Conservation (phyloP, 371 early-diverging fungal species). For the Mucor mucedo region DNA sequence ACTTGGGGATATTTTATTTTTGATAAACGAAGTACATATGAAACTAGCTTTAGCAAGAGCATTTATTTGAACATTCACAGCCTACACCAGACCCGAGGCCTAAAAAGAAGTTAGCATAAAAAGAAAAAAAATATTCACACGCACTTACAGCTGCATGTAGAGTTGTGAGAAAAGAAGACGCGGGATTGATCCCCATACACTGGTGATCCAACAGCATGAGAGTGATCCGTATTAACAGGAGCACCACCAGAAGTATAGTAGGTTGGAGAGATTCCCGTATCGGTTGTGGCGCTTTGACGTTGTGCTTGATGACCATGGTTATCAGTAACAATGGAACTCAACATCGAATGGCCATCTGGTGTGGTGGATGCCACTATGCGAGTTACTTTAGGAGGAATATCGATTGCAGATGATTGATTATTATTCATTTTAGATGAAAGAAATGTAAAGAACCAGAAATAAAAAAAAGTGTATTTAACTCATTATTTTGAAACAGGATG, state of each 20-base stretch:
- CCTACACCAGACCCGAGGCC: conserved; percentile 31
- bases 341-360: conserved; percentile 14
- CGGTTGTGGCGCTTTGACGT: background rate
- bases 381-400: conserved; percentile 15
- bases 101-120: conserved; percentile 7
- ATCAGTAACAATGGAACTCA: conserved; percentile 19
- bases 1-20: background rate
- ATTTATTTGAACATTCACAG: conserved; percentile 27
- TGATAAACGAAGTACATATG: background rate
- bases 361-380: conserved; percentile 13
- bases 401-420: conserved; percentile 14
- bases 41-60: conserved; percentile 24
- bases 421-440: conserved; percentile 15
- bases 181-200: conserved; percentile 26
- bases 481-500: background rate
- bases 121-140: conserved; percentile 5
- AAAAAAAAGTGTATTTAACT: background rate
- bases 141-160: conserved; percentile 27
- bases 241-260: conserved; percentile 22
- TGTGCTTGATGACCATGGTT: background rate
- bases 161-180: conserved; percentile 24
- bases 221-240: conserved; percentile 2
- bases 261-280: conserved; percentile 27
- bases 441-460: background rate
- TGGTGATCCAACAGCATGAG: conserved; percentile 15